Base-by-base conservation (phyloP, 768 basidiomycete genomes). In the Mycena epipterygia region DNA sequence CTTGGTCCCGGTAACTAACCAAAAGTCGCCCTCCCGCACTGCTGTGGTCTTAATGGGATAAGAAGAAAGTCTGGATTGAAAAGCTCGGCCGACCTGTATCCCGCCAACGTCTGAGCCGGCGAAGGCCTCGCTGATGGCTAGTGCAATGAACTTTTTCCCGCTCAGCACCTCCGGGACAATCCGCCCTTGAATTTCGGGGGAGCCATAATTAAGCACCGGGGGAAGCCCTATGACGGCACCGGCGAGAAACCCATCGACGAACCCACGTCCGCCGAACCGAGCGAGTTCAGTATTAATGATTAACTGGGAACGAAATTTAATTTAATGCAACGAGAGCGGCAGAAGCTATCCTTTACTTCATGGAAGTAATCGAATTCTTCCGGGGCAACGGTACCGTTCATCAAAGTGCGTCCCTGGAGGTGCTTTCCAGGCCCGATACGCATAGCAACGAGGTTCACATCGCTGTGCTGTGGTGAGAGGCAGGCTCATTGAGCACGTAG, bases 311-410 rank as follows among this genome's bases (percentile, higher is more conserved):
- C n/a, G n/a, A n/a, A n/a, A n/a, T n/a, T n/a, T n/a, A n/a, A n/a
- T n/a, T n/a, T n/a, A n/a, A n/a, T n/a, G n/a, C n/a, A n/a, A n/a
- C n/a, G n/a, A n/a, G n/a, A n/a, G n/a, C n/a, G n/a, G n/a, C n/a
- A n/a, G n/a, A n/a, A n/a, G n/a, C n/a, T n/a, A n/a, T n/a, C n/a
- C n/a, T n/a, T n/a, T n/a, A n/a, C 93, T 85, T 95, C 97, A 76
- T 98, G 93, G 86, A 99, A 99, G 77, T 96, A 96, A 79, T 98
- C 95, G 75, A 93, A 98, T 73, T 96, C 92, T 77, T 95, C 94
- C 5, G 93, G 90, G 60, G 89, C 89, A 46, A 95, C 86, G 23
- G 90, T 80, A n/a, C 95, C 95, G 29, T 89, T 92, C 81, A 95
- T 90, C 2, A 98, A 81, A 16, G 84, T 89, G 41, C 89, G 86